A percentile compares a stretch with the other conserved stretches of the same genome.
Evolutionary conservation across 139 green algal genomes (phyloP).

Genomic region (Chlamydomonas applanata): DNA sequence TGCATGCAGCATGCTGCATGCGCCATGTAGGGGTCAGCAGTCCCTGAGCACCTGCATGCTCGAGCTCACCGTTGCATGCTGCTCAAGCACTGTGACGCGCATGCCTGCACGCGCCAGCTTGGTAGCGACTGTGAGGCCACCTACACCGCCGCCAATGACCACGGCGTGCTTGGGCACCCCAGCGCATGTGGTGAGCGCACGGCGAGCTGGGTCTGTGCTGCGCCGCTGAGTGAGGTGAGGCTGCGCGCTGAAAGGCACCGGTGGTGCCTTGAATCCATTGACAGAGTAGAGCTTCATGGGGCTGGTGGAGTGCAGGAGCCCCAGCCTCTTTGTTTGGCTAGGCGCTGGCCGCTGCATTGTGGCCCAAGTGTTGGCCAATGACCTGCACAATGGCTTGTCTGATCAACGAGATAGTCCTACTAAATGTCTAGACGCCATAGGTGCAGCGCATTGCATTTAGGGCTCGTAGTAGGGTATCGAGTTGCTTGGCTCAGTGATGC

Average conservation of each 20-base stretch:
- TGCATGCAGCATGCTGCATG: no score
- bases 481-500: no score
- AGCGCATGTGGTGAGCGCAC: neutral
- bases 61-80: slow-evolving; percentile 15
- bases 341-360: no score
- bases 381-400: no score
- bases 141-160: slow-evolving; percentile 30
- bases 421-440: no score
- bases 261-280: neutral
- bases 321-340: no score
- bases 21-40: no score
- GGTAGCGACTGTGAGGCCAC: slow-evolving; percentile 12
- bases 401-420: no score
- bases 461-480: no score
- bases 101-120: slow-evolving; percentile 20
- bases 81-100: slow-evolving; percentile 19
- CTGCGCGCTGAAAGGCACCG: neutral
- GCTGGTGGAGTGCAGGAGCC: no score
- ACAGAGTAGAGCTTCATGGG: neutral
- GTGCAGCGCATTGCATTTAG: no score
- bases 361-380: no score
- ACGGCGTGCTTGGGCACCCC: slow-evolving; percentile 9
- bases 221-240: neutral
- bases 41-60: neutral
- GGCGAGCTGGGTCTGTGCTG: neutral